phyloP scores from a whole-genome alignment of 2,329 filamentous ascomycete species.

The Gaeumannomyces sp. region DNA sequence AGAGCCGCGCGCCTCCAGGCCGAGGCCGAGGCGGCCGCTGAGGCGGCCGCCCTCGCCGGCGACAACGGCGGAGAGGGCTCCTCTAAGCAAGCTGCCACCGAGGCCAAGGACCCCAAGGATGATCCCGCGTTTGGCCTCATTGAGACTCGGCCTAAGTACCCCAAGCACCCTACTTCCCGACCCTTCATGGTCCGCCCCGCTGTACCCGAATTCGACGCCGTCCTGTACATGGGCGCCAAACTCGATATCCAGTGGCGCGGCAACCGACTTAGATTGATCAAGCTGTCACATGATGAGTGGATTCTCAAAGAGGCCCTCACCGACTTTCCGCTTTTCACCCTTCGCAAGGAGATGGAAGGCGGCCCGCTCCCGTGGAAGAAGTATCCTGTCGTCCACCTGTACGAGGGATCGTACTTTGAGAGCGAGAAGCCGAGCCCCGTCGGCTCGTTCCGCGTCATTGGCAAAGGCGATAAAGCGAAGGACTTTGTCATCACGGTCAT shows the following conservation, averaged over 20 bases:
- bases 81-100: no score
- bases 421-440: not conserved
- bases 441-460: slow-evolving; percentile 3
- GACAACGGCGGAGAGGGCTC: not conserved
- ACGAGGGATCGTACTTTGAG: slow-evolving; percentile 6
- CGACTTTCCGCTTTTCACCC: not conserved
- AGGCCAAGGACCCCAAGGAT: no score
- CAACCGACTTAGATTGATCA: slow-evolving; percentile 8
- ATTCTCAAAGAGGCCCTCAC: slow-evolving; percentile 1
- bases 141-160: not conserved
- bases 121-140: not conserved
- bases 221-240: slow-evolving; percentile 5
- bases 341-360: not conserved
- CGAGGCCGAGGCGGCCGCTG: not conserved
- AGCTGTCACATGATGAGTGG: slow-evolving; percentile 6
- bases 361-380: not conserved
- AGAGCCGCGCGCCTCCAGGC: not conserved
- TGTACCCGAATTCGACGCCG: not conserved
- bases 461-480: not conserved
- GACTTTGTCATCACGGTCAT: slow-evolving; percentile 4
- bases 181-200: not conserved
- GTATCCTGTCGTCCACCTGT: not conserved
- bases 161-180: not conserved
- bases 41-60: no score
- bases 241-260: slow-evolving; percentile 4